phyloP scores from a whole-genome alignment of 345 rosid genomes.

The Syzygium aqueum region DNA sequence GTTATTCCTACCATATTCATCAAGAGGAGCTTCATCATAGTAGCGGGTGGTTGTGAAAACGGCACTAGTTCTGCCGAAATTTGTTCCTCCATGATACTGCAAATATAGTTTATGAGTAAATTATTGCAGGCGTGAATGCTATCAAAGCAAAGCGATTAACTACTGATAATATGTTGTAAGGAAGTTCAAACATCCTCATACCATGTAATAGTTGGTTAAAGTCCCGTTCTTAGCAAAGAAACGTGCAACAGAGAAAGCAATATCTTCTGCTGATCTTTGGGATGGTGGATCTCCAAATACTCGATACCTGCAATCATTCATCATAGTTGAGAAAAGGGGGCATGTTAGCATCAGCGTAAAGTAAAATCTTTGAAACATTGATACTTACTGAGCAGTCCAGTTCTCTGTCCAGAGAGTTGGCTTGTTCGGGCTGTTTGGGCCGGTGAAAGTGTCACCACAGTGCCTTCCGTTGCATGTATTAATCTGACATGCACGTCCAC shows the following conservation, averaged over 20 bases:
- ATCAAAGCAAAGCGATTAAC: neutral
- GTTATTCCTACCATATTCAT: constrained; percentile 32
- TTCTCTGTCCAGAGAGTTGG: constrained; percentile 81
- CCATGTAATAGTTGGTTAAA: constrained; percentile 88
- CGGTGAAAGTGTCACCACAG: constrained; percentile 55
- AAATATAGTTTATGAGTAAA: neutral
- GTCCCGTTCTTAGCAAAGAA: constrained; percentile 86
- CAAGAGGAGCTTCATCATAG: constrained; percentile 96
- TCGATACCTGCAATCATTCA: constrained; percentile 30
- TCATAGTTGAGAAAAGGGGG: neutral
- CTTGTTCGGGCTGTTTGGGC: constrained; percentile 48
- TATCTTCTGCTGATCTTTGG: constrained; percentile 80
- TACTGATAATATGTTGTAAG: neutral
- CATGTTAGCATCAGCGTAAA: neutral
- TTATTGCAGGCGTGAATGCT: neutral
- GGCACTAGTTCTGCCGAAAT: constrained; percentile 74
- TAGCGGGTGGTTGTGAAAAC: constrained; percentile 77
- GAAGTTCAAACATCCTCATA: constrained; percentile 6
- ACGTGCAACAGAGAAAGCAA: constrained; percentile 64
- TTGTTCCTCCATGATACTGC: constrained; percentile 95
- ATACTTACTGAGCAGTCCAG: constrained; percentile 58
- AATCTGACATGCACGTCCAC: constrained; percentile 27
- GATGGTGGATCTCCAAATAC: constrained; percentile 76
- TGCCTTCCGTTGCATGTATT: constrained; percentile 73
- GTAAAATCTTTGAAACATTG: neutral